Evolutionary conservation across 2,329 filamentous ascomycete genomes (phyloP).

Genomic region (Neofusicoccum sp.): DNA sequence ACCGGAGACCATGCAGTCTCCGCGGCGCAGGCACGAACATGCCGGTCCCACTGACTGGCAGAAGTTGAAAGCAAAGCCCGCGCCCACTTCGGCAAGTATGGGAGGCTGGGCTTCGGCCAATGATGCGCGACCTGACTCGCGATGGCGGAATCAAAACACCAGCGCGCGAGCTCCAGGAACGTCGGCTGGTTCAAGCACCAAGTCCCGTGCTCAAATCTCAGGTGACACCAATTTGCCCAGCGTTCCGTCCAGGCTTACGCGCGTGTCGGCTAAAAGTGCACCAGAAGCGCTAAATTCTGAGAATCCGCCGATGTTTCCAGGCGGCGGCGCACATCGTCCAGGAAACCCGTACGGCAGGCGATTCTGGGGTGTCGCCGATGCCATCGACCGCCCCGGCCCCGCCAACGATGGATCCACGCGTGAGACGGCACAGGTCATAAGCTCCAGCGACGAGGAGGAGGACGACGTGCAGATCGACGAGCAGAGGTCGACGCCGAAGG

Average conservation of each 20-base stretch:
- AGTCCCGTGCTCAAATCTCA: slow-evolving; percentile 7
- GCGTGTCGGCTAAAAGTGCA: slow-evolving; percentile 8
- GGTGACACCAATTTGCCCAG: neutral
- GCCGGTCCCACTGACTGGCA: neutral
- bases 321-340: slow-evolving; percentile 6
- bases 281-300: slow-evolving; percentile 7
- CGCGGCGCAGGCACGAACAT: neutral
- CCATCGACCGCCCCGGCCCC: neutral
- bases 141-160: slow-evolving; percentile 16
- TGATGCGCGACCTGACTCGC: slow-evolving; percentile 6
- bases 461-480: slow-evolving; percentile 9
- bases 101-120: neutral
- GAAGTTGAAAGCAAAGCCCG: neutral
- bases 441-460: slow-evolving; percentile 3
- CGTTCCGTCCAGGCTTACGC: neutral
- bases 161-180: slow-evolving; percentile 10
- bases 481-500: neutral
- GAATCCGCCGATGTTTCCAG: slow-evolving; percentile 3
- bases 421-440: neutral
- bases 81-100: slow-evolving; percentile 5
- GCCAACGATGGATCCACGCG: neutral
- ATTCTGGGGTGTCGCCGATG: neutral
- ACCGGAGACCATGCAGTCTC: neutral
- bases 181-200: neutral
- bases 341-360: slow-evolving; percentile 12